These are phyloP conservation scores for Lactarius tabidus DNA, from an alignment of 768 basidiomycete species.

Conservation along the genomic window DNA sequence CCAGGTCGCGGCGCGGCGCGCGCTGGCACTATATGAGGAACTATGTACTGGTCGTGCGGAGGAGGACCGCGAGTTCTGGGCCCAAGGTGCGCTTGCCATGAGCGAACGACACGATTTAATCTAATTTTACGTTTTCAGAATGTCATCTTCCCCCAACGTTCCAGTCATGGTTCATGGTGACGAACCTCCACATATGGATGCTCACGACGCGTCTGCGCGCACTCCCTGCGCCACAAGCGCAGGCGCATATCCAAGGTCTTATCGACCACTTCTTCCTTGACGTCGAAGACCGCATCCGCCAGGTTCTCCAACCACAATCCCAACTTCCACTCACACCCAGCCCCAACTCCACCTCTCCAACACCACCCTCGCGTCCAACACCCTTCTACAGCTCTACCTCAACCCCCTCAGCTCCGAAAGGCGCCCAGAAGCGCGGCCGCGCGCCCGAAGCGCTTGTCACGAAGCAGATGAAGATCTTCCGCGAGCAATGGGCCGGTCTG, in stretches of 20 bases:
- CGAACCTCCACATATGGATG: conserved; percentile 90
- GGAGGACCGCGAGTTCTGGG: conserved; percentile 25
- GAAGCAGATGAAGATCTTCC: conserved; percentile 87
- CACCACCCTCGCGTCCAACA: conserved; percentile 24
- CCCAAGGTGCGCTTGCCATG: conserved; percentile 6
- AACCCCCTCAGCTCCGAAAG: neutral
- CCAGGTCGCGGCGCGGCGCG: conserved; percentile 23
- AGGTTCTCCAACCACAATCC: conserved; percentile 43
- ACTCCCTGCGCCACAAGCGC: conserved; percentile 63
- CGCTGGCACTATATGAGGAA: conserved; percentile 21
- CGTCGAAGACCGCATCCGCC: conserved; percentile 83
- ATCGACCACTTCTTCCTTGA: conserved; percentile 96
- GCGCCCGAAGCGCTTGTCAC: conserved; percentile 78
- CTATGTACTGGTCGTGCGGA: conserved; percentile 22
- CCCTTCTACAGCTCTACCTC: conserved; percentile 1
- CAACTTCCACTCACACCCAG: conserved; percentile 22
- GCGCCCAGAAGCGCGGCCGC: conserved; percentile 33
- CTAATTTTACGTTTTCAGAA: conserved; percentile 43
- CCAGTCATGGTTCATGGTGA: conserved; percentile 95
- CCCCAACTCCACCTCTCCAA: conserved; percentile 31
- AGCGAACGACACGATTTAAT: no score
- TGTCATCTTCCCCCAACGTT: conserved; percentile 88
- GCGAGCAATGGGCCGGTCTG: conserved; percentile 87
- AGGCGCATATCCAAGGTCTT: conserved; percentile 70
- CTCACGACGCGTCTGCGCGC: conserved; percentile 84